Conservation (phyloP, 2,329 filamentous ascomycete species). For the Tolypocladium tundrense region DNA sequence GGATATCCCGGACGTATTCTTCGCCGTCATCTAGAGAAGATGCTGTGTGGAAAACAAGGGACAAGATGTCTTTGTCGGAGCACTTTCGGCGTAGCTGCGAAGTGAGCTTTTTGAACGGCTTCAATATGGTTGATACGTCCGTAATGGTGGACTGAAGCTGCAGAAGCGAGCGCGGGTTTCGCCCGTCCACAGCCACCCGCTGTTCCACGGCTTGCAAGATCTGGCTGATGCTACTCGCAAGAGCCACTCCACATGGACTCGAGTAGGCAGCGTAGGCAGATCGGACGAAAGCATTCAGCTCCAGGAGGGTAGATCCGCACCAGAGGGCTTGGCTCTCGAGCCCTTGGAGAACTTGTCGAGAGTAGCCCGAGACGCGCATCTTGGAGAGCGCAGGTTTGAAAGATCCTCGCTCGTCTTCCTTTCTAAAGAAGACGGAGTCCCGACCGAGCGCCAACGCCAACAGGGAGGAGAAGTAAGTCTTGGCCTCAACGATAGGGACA, state of each 20-base stretch:
- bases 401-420: constrained; percentile 37
- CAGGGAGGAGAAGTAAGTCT: constrained; percentile 45
- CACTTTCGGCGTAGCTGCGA: constrained; percentile 30
- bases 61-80: constrained; percentile 52
- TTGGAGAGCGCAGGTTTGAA: constrained; percentile 40
- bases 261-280: constrained; percentile 32
- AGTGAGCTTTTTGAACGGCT: constrained; percentile 41
- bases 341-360: constrained; percentile 35
- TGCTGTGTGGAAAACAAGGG: constrained; percentile 50
- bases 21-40: constrained; percentile 55
- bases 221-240: constrained; percentile 38
- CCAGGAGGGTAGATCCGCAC: constrained; percentile 35
- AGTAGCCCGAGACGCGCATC: constrained; percentile 46
- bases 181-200: constrained; percentile 33
- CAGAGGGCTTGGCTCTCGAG: constrained; percentile 36
- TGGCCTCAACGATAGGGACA: constrained; percentile 34
- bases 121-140: constrained; percentile 36
- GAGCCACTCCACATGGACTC: constrained; percentile 37
- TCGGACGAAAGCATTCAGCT: constrained; percentile 36
- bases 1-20: constrained; percentile 48
- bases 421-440: constrained; percentile 61
- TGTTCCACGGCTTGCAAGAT: constrained; percentile 39
- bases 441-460: constrained; percentile 59
- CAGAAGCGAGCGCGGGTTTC: constrained; percentile 35
- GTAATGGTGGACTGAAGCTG: constrained; percentile 41